Evolutionary conservation across 768 basidiomycete species (phyloP), one percentile per base, ranked within the genome.

Genomic region (Boletus edulis): DNA sequence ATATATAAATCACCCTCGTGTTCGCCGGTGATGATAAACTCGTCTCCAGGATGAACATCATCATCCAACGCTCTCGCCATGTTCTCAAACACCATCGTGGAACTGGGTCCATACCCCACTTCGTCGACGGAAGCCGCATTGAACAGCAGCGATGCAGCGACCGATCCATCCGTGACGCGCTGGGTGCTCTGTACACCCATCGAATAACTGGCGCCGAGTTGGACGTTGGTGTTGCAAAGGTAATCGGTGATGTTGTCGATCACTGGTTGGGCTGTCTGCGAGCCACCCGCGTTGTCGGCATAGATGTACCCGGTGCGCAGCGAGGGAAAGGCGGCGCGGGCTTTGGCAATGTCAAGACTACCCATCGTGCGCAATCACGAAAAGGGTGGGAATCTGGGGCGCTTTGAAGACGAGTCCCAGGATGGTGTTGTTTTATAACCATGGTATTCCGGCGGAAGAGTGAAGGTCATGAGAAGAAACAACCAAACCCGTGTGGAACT

Each of bases 211-310:
- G 86, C 88, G 22, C 86, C 84, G 17, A 87, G 78, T 66, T 91
- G 89, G 1, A 81, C 87, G 62, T 91, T 91, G 9, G 85, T 84
- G 71, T 86, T 81, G 32, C 78, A 54, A 14, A 91, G 78, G 64
- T 90, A 92, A 64, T 88, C 84, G 20, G 75, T 76, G 62, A 90
- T 78, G 41, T 78, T 71, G 59, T 85, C 79, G 51, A 83, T 80
- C 32, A 84, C 83, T 46, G 70, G 71, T 46, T 78, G 73, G 1
- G 81, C 71, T 38, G 78, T 81, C 66, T 83, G 89, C 3, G 87
- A 89, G 9, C 88, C 89, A 0, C 87, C 89, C 0, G 89, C 89
- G 55, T 87, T 91, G 72, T 90, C 89, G 4, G 77, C 89, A 62
- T 81, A 90, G 56, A 88, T 78, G 62, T 77, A 89, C 2, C 82